A percentile compares a stretch with the other conserved stretches of the same genome.
These are phyloP conservation scores for Coniella lustricola DNA, from an alignment of 2,329 filamentous ascomycete species.

Conservation along the genomic window DNA sequence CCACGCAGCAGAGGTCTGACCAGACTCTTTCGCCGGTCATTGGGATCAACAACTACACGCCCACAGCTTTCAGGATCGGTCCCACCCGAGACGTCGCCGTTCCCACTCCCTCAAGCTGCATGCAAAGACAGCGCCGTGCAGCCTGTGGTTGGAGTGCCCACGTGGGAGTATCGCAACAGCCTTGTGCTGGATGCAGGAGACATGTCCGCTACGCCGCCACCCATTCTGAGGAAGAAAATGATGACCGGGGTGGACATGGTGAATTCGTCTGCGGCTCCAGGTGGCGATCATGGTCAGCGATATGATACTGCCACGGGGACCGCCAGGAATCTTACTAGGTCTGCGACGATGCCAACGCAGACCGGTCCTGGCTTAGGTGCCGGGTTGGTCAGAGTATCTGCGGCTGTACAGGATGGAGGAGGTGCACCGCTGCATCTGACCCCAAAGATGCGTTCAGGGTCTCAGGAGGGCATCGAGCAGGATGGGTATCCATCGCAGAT, in stretches of 20 bases:
- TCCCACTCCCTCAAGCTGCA: constrained; percentile 5
- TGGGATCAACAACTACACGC: constrained; percentile 5
- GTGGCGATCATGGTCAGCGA: no score
- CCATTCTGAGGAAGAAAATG: constrained; percentile 12
- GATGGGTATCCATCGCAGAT: background rate
- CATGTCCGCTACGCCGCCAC: constrained; percentile 14
- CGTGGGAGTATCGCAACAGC: constrained; percentile 11
- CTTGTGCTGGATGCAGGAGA: constrained; percentile 1
- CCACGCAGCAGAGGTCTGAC: constrained; percentile 10
- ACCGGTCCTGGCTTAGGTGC: constrained; percentile 10
- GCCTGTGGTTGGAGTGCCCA: constrained; percentile 3
- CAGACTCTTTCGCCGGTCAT: constrained; percentile 14
- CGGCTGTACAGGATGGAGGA: constrained; percentile 2
- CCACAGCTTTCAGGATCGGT: constrained; percentile 10
- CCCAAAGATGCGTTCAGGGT: background rate
- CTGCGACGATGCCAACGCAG: background rate
- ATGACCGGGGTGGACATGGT: background rate
- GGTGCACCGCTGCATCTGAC: constrained; percentile 5
- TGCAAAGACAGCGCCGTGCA: background rate
- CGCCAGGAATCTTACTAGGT: background rate
- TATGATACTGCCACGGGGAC: background rate
- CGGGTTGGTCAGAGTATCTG: constrained; percentile 8
- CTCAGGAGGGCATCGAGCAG: background rate
- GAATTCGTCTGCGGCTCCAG: background rate
- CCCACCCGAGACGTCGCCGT: constrained; percentile 6